Conservation (phyloP, 352 stramenopile species). For the Phytophthora rubi region DNA sequence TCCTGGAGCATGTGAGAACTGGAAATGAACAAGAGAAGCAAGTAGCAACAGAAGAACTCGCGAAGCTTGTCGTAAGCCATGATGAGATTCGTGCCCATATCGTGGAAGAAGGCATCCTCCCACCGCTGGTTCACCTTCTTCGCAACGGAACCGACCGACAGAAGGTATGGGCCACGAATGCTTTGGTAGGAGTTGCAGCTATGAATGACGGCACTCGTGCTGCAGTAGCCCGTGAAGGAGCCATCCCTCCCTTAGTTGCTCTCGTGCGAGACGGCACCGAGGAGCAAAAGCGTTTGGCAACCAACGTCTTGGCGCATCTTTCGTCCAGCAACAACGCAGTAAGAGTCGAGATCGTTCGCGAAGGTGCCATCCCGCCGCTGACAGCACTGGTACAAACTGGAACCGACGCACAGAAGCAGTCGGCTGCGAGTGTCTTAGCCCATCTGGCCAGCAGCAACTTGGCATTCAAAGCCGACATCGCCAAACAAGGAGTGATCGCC, state of each 20-base stretch:
- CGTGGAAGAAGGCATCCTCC: slow-evolving; percentile 6
- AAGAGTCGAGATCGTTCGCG: slow-evolving; percentile 8
- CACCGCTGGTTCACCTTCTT: slow-evolving; percentile 2
- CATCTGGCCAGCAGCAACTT: slow-evolving; percentile 6
- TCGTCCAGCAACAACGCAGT: slow-evolving; percentile 5
- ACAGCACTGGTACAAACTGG: background rate
- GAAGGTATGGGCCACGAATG: slow-evolving; percentile 2
- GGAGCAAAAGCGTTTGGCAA: slow-evolving; percentile 7
- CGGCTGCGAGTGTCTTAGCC: slow-evolving; percentile 2
- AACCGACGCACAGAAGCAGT: slow-evolving; percentile 6
- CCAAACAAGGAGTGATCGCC: slow-evolving; percentile 10
- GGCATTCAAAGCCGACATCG: slow-evolving; percentile 4
- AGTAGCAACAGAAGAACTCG: slow-evolving; percentile 7
- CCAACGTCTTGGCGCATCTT: slow-evolving; percentile 2
- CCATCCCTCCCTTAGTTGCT: background rate
- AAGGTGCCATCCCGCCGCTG: slow-evolving; percentile 1
- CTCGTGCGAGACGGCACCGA: slow-evolving; percentile 4
- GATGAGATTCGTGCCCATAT: slow-evolving; percentile 10
- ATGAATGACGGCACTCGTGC: slow-evolving; percentile 6
- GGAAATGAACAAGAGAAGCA: slow-evolving; percentile 7
- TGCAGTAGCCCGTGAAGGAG: slow-evolving; percentile 4
- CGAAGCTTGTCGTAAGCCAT: slow-evolving; percentile 3
- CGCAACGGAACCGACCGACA: slow-evolving; percentile 3
- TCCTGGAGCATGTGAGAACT: slow-evolving; percentile 5
- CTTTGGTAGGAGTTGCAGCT: background rate